Conservation (phyloP, 768 basidiomycete species). For the Exidia glandulosa region DNA sequence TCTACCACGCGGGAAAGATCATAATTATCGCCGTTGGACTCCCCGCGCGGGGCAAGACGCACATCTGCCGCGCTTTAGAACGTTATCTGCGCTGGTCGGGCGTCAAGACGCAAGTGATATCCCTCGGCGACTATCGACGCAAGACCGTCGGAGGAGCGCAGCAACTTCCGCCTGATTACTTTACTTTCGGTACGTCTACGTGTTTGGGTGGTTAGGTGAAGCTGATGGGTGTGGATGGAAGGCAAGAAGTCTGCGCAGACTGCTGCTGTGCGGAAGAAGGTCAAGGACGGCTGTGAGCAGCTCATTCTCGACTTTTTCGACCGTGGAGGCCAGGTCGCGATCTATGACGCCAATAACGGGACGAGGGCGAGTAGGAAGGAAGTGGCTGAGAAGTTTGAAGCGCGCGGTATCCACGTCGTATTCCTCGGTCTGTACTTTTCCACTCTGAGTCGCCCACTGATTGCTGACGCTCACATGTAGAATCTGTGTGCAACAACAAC, state of each 20-base stretch:
- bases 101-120: conserved; percentile 90
- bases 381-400: conserved; percentile 77
- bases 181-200: conserved; percentile 47
- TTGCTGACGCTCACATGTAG: conserved; percentile 29
- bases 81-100: conserved; percentile 98
- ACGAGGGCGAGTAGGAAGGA: conserved; percentile 51
- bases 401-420: conserved; percentile 82
- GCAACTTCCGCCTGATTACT: conserved; percentile 87
- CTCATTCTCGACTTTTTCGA: conserved; percentile 83
- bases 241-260: conserved; percentile 79
- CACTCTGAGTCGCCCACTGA: background rate
- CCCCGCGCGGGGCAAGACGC: conserved; percentile 92
- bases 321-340: conserved; percentile 71
- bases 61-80: conserved; percentile 89
- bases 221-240: conserved; percentile 15
- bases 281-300: conserved; percentile 78
- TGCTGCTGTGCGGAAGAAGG: conserved; percentile 56
- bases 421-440: conserved; percentile 55
- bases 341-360: conserved; percentile 98
- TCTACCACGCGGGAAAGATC: conserved; percentile 93
- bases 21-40: conserved; percentile 86
- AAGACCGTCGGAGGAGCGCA: conserved; percentile 82
- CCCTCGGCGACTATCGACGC: conserved; percentile 88
- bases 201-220: background rate
- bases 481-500: conserved; percentile 82